Evolutionary conservation across 306 rosid genomes (phyloP).

Genomic region (Casuarina cunninghamiana): DNA sequence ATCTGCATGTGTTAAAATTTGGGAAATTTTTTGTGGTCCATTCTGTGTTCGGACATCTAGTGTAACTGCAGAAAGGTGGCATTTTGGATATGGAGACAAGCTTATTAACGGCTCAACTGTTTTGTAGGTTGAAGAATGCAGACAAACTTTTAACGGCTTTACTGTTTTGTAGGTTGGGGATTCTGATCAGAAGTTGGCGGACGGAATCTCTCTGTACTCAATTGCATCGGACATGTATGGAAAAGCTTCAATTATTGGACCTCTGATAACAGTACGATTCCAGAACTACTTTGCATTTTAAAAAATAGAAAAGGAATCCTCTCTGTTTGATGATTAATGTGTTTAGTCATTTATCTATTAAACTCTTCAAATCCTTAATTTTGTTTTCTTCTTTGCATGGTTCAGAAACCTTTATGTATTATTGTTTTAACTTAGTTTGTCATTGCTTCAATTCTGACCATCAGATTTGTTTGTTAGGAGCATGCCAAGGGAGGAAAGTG

Average conservation of each 20-base stretch:
- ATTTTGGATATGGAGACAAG: conserved; percentile 11
- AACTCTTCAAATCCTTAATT: not conserved
- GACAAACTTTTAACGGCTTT: not conserved
- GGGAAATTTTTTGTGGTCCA: not conserved
- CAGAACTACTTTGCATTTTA: not conserved
- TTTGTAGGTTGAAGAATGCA: no score
- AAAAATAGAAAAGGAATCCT: not conserved
- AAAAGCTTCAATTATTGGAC: conserved; percentile 76
- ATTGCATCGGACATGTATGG: conserved; percentile 57
- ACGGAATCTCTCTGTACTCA: conserved; percentile 78
- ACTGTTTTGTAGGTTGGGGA: conserved; percentile 82
- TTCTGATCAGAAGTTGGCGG: conserved; percentile 96
- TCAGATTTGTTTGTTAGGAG: conserved; percentile 49
- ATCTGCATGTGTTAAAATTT: not conserved
- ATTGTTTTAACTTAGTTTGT: conserved; percentile 15
- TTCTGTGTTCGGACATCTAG: not conserved
- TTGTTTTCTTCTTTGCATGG: not conserved
- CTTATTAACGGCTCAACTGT: conserved; percentile 11
- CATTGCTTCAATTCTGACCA: conserved; percentile 20
- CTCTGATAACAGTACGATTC: conserved; percentile 67
- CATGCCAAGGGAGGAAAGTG: conserved; percentile 96
- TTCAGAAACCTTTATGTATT: not conserved
- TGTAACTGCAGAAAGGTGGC: not conserved
- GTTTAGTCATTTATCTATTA: not conserved
- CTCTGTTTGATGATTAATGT: not conserved